Evolutionary conservation across 208 protist genomes (phyloP).

Genomic region (Jaenimonas drosophilae): DNA sequence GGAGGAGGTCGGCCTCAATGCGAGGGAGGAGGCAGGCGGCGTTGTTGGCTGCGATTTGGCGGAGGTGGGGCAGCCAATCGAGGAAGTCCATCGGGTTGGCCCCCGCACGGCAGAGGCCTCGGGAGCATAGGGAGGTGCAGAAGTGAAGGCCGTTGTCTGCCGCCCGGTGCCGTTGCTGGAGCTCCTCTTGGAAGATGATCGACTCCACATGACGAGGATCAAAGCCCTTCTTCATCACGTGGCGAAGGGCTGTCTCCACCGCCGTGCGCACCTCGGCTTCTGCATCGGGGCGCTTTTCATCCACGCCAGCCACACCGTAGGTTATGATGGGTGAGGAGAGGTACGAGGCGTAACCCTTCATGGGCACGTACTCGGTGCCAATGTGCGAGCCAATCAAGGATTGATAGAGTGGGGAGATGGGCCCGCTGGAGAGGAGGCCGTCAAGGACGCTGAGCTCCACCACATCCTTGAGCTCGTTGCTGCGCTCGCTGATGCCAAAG

Average conservation of each 20-base stretch:
- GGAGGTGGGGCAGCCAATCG: constrained; percentile 80
- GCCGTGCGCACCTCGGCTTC: constrained; percentile 57
- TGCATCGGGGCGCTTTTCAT: constrained; percentile 41
- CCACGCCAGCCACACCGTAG: constrained; percentile 85
- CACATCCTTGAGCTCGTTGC: constrained; percentile 59
- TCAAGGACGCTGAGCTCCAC: constrained; percentile 78
- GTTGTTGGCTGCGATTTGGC: constrained; percentile 37
- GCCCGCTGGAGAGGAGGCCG: constrained; percentile 71
- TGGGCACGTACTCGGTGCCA: constrained; percentile 73
- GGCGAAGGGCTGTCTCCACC: constrained; percentile 40
- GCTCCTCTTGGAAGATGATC: constrained; percentile 84
- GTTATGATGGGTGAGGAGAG: constrained; percentile 74
- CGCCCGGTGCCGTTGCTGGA: constrained; percentile 82
- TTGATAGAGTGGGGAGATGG: constrained; percentile 84
- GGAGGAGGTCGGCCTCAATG: constrained; percentile 49
- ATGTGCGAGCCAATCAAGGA: constrained; percentile 84
- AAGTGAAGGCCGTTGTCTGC: constrained; percentile 81
- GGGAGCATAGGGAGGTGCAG: constrained; percentile 59
- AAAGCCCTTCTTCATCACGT: constrained; percentile 69
- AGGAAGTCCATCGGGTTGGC: constrained; percentile 78
- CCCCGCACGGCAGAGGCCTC: constrained; percentile 55
- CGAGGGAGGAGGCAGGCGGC: constrained; percentile 46
- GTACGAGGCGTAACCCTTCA: constrained; percentile 78
- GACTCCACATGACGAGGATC: constrained; percentile 66
- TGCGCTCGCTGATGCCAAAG: constrained; percentile 48